phyloP scores from a whole-genome alignment of 2,329 filamentous ascomycete genomes.

The Amylocarpus encephaloides region DNA sequence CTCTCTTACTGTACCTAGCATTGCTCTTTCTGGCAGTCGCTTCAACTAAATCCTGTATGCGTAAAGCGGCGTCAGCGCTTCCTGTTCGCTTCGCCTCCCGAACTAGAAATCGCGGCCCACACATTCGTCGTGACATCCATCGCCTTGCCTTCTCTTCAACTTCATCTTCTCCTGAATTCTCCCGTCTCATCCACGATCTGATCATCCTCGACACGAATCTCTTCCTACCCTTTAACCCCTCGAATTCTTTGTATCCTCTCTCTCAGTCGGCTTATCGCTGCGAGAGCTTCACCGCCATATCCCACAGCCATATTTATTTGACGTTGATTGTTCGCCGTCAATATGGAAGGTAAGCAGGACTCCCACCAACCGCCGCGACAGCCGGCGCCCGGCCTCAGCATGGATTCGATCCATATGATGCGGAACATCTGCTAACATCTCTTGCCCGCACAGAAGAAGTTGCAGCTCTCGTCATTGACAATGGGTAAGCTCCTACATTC shows the following conservation, averaged over 20 bases:
- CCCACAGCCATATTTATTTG: constrained; percentile 27
- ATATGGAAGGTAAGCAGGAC: constrained; percentile 36
- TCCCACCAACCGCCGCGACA: constrained; percentile 3
- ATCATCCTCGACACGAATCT: constrained; percentile 24
- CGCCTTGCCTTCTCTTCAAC: constrained; percentile 13
- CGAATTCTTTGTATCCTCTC: constrained; percentile 5
- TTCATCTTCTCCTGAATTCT: constrained; percentile 16
- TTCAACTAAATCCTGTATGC: constrained; percentile 2
- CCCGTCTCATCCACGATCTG: constrained; percentile 9
- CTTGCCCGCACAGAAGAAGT: constrained; percentile 77
- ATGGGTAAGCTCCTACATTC: constrained; percentile 79
- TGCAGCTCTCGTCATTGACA: constrained; percentile 99
- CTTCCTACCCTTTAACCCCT: constrained; percentile 25
- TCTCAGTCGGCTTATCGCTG: constrained; percentile 23
- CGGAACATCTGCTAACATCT: constrained; percentile 22
- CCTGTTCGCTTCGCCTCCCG: constrained; percentile 25
- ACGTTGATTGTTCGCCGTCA: constrained; percentile 32
- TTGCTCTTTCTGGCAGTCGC: not conserved
- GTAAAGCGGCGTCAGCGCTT: constrained; percentile 8
- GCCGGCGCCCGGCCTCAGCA: constrained; percentile 10
- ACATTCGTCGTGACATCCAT: constrained; percentile 22
- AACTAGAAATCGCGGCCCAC: constrained; percentile 27
- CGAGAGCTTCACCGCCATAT: constrained; percentile 27
- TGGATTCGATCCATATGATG: constrained; percentile 13
- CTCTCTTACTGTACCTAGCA: not conserved